A percentile compares a stretch with the other conserved stretches of the same genome.
These are phyloP conservation scores for Fagus crenata DNA, from an alignment of 306 rosid genomes.

Conservation along the genomic window DNA sequence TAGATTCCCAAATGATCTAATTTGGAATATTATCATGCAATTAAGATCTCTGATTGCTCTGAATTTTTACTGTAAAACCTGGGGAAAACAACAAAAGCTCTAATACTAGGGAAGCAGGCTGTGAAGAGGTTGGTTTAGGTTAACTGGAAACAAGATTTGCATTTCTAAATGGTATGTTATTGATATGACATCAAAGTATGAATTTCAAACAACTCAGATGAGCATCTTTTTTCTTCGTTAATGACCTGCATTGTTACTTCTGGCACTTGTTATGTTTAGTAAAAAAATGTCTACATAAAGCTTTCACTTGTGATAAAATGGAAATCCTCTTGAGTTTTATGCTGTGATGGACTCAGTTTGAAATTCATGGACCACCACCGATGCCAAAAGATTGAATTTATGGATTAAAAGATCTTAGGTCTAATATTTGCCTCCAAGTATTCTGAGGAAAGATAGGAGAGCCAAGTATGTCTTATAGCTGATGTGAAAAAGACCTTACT, in stretches of 20 bases:
- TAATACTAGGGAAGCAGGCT: no score
- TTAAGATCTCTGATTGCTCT: no score
- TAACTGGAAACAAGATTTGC: background rate
- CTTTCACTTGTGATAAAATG: background rate
- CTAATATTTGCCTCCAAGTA: background rate
- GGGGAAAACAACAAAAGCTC: no score
- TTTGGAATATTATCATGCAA: no score
- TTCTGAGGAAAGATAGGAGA: background rate
- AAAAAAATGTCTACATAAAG: background rate
- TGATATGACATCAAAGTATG: background rate
- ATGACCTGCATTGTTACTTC: background rate
- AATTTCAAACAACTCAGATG: background rate
- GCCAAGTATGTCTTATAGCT: background rate
- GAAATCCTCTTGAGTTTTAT: background rate
- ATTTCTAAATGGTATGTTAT: background rate
- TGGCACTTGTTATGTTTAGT: background rate
- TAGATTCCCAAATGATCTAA: no score
- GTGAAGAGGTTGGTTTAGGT: background rate
- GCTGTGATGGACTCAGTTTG: background rate
- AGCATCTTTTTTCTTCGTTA: background rate
- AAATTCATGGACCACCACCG: background rate
- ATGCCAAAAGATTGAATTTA: background rate
- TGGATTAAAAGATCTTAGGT: background rate
- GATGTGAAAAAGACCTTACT: background rate
- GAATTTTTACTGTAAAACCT: no score